Evolutionary conservation across 306 rosid species (phyloP).

Genomic region (Myrica gale): DNA sequence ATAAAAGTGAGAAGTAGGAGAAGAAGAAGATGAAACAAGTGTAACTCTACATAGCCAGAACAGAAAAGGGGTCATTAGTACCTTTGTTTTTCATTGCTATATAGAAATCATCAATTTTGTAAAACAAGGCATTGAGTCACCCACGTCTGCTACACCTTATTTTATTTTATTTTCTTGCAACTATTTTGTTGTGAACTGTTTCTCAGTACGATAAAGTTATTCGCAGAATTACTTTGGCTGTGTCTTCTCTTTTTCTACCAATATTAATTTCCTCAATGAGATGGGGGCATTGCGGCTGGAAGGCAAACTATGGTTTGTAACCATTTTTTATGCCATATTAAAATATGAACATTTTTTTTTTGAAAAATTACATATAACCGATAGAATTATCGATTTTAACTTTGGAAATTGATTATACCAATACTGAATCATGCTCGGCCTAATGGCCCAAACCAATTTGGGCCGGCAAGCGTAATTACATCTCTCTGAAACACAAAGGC

Average conservation of each 20-base stretch:
- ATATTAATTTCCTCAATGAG: slow-evolving; percentile 95
- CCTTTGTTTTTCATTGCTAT: neutral
- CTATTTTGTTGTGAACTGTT: neutral
- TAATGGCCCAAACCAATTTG: too few relatives aligned
- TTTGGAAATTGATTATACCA: too few relatives aligned
- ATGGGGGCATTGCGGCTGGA: slow-evolving; percentile 94
- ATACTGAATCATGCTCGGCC: too few relatives aligned
- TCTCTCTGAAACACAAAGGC: too few relatives aligned
- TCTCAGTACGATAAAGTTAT: slow-evolving; percentile 11
- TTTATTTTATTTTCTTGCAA: neutral
- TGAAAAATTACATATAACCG: slow-evolving; percentile 14
- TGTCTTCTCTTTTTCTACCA: slow-evolving; percentile 91
- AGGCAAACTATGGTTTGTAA: slow-evolving; percentile 88
- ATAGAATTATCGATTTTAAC: slow-evolving; percentile 6
- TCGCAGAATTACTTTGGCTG: slow-evolving; percentile 89
- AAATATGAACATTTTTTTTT: slow-evolving; percentile 16
- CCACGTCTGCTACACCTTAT: neutral
- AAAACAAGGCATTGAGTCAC: neutral
- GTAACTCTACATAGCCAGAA: neutral
- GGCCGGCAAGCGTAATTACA: too few relatives aligned
- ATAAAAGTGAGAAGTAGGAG: too few relatives aligned
- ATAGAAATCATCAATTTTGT: neutral
- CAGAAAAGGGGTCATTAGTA: neutral
- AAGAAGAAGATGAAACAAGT: too few relatives aligned
- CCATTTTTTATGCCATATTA: slow-evolving; percentile 24